Evolutionary conservation across 768 basidiomycete species (phyloP).

Genomic region (Lyophyllum shimeji): DNA sequence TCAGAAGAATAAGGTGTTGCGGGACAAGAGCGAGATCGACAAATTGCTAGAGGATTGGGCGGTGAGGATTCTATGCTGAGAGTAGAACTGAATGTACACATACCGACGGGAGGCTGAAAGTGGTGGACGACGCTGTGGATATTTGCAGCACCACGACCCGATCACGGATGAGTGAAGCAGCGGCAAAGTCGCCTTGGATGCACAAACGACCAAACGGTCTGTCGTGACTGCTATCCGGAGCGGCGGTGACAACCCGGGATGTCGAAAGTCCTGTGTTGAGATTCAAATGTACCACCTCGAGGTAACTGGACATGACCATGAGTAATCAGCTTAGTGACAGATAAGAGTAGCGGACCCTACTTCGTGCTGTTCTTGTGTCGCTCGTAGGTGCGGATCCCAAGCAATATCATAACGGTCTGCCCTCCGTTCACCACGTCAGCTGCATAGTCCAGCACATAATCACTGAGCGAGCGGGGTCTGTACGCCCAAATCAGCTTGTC

Average conservation of each 20-base stretch:
- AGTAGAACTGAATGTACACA: neutral
- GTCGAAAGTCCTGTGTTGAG: neutral
- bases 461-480: neutral
- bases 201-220: neutral
- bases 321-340: neutral
- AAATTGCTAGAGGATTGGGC: neutral
- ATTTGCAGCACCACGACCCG: neutral
- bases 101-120: neutral
- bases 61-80: too few species aligned
- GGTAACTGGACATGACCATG: neutral
- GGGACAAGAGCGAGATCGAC: neutral
- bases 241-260: neutral
- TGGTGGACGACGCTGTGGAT: neutral
- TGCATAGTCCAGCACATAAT: neutral
- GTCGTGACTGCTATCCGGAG: neutral
- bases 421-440: neutral
- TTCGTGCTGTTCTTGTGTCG: neutral
- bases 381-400: neutral
- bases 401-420: neutral
- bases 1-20: neutral
- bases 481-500: neutral
- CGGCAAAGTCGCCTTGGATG: neutral
- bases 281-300: neutral
- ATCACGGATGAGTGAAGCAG: neutral
- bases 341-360: neutral